phyloP scores from a whole-genome alignment of 2,329 filamentous ascomycete genomes.

The Diaporthe sp. region DNA sequence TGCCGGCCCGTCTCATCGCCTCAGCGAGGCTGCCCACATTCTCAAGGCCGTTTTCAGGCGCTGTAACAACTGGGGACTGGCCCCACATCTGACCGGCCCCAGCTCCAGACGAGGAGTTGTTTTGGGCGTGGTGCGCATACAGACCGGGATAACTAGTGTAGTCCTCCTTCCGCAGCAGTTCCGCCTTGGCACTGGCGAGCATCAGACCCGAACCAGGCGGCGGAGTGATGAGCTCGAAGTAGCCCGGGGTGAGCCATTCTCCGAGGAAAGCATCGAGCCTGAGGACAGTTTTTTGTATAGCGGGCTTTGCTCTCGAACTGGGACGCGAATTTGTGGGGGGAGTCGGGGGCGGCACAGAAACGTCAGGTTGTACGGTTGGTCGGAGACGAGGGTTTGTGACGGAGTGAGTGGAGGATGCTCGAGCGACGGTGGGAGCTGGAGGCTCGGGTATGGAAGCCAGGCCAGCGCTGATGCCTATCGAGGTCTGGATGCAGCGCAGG shows the following conservation, averaged over 20 bases:
- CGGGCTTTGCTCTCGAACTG: slow-evolving; percentile 30
- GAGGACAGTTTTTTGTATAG: slow-evolving; percentile 72
- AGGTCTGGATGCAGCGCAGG: slow-evolving; percentile 91
- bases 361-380: slow-evolving; percentile 42
- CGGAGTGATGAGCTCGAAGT: slow-evolving; percentile 92
- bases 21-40: slow-evolving; percentile 52
- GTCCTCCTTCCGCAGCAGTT: slow-evolving; percentile 83
- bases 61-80: slow-evolving; percentile 44
- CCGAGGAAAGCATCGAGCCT: slow-evolving; percentile 93
- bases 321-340: slow-evolving; percentile 29
- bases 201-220: slow-evolving; percentile 90
- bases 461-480: slow-evolving; percentile 88
- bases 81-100: slow-evolving; percentile 57
- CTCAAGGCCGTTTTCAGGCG: slow-evolving; percentile 44
- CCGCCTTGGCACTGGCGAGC: slow-evolving; percentile 89
- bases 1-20: slow-evolving; percentile 51
- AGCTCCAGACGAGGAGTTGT: slow-evolving; percentile 46
- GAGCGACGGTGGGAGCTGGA: slow-evolving; percentile 43
- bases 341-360: slow-evolving; percentile 43
- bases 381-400: slow-evolving; percentile 42
- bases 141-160: slow-evolving; percentile 65
- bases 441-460: slow-evolving; percentile 71
- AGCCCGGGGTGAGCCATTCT: slow-evolving; percentile 94
- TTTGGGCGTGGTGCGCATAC: slow-evolving; percentile 42
- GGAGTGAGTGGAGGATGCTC: slow-evolving; percentile 34